These are phyloP conservation scores for Geranium brycei DNA, from an alignment of 345 rosid species.

Conservation along the genomic window DNA sequence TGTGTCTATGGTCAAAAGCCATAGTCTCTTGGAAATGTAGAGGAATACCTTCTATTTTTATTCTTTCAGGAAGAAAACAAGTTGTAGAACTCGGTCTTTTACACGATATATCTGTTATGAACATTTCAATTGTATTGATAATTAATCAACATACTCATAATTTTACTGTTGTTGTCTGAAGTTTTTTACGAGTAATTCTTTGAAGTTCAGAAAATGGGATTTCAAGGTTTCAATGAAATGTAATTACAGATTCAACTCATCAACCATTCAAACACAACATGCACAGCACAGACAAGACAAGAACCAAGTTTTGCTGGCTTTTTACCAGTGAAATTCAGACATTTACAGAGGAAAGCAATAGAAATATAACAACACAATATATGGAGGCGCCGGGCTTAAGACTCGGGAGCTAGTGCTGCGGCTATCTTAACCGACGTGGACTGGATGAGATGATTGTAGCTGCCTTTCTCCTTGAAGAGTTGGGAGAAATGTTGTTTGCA, in stretches of 20 bases:
- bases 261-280: no score
- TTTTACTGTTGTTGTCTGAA: background rate
- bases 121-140: background rate
- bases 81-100: background rate
- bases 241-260: no score
- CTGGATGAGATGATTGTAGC: constrained; percentile 81
- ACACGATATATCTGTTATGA: background rate
- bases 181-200: background rate
- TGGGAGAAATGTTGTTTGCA: constrained; percentile 26
- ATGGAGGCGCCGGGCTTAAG: constrained; percentile 16
- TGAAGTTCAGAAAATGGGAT: no score
- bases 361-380: no score
- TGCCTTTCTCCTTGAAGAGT: constrained; percentile 98
- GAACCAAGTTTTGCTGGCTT: no score
- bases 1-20: background rate
- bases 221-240: no score
- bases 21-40: background rate
- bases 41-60: background rate
- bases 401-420: constrained; percentile 47
- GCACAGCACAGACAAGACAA: no score
- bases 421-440: constrained; percentile 68
- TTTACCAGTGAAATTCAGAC: no score
- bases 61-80: background rate
- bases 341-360: no score
- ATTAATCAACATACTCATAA: background rate